These are phyloP conservation scores for Vanilla planifolia DNA, from an alignment of 106 monocot species.

Conservation along the genomic window DNA sequence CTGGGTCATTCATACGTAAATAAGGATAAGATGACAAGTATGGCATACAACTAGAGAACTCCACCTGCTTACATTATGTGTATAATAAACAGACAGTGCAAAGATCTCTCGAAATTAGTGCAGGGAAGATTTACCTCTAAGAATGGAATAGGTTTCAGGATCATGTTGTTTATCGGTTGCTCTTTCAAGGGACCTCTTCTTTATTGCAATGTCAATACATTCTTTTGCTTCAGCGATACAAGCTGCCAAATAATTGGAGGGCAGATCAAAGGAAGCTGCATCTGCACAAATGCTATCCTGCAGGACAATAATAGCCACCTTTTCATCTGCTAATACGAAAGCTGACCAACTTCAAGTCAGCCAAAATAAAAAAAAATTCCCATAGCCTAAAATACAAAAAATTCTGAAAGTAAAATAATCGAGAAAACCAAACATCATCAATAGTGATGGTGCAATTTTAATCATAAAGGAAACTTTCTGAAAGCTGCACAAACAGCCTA, in stretches of 20 bases:
- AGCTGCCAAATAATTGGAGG: constrained; percentile 45
- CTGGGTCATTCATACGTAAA: neutral
- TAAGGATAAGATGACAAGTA: too few relatives aligned
- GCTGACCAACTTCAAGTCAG: constrained; percentile 14
- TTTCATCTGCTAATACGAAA: constrained; percentile 56
- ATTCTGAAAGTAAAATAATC: too few relatives aligned
- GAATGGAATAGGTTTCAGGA: constrained; percentile 97
- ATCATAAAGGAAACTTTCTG: too few relatives aligned
- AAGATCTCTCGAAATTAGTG: neutral
- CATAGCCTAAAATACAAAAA: too few relatives aligned
- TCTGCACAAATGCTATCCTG: constrained; percentile 97
- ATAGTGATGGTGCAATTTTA: too few relatives aligned
- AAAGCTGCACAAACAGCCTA: too few relatives aligned
- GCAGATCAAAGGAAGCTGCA: constrained; percentile 97
- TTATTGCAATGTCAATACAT: constrained; percentile 55
- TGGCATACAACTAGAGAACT: too few relatives aligned
- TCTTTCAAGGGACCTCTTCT: constrained; percentile 54
- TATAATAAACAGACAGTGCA: neutral
- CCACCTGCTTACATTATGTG: neutral
- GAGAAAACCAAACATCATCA: too few relatives aligned
- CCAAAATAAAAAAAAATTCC: too few relatives aligned
- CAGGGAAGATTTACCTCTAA: constrained; percentile 39
- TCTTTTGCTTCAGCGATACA: constrained; percentile 92
- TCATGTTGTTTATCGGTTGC: constrained; percentile 76
- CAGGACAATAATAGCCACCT: constrained; percentile 9